Evolutionary conservation across 2,329 filamentous ascomycete species (phyloP), one percentile per base, ranked within the genome.

Genomic region (Claviceps paspali): DNA sequence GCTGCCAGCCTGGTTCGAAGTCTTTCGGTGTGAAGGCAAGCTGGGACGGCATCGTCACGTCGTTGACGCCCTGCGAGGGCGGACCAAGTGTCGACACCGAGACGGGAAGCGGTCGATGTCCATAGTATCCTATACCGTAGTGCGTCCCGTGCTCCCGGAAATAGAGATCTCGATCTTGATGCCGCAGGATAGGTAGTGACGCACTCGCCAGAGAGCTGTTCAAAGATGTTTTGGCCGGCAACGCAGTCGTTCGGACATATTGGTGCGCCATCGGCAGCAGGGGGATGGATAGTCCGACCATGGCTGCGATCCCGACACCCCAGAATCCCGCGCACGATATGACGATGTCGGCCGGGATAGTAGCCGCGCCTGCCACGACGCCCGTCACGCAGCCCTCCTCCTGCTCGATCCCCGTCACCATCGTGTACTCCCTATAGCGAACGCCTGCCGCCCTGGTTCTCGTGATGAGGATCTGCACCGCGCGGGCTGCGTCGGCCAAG

Each of bases 261-360:
- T 79, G 74, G 38, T 79, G 74, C 0, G 65, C 74, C 40, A 79
- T 62, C 3, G 74, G 74, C 1, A 76, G 61, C 4, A 79, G 53
- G 6, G 74, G 74, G 17, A 79, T 63, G 2, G 65, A 55, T 10
- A 76, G 46, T 4, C 64, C 73, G 29, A 70, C 63, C 73, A 79
- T 74, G 5, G 65, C 68, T 17, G 74, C 74, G 6, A 79, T 59
- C 48, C 79, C 73, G 6, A 77, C 74, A 9, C 74, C 74, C 74
- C 74, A 79, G 51, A 79, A 75, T 0, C 74, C 74, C 6, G 72
- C 74, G 42, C 74, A 79, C 2, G 72, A 77, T 27, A 79, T 53
- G 35, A 78, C 60, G 18, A 77, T 68, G 38, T 79, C 74, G 1
- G 73, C 73, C 0, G 67, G 56, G 15, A 77, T 60, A 0, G 49